Evolutionary conservation across 306 rosid species (phyloP).

Genomic region (Betula pendula): DNA sequence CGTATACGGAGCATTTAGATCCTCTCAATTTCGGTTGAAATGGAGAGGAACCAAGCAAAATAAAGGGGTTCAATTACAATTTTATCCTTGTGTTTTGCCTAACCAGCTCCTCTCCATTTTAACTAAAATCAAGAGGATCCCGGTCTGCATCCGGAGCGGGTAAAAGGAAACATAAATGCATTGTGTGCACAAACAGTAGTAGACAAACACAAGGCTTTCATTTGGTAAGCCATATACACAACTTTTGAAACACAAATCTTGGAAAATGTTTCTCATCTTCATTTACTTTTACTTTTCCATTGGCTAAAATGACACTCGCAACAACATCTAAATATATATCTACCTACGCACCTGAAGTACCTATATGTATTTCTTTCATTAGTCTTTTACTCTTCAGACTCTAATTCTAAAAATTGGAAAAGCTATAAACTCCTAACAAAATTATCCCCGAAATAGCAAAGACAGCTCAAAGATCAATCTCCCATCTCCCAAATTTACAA

Average conservation of each 20-base stretch:
- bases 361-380: neutral
- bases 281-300: constrained; percentile 10
- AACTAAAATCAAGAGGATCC: too few species aligned
- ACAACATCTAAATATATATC: neutral
- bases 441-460: constrained; percentile 20
- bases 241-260: neutral
- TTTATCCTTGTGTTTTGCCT: too few species aligned
- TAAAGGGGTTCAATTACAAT: too few species aligned
- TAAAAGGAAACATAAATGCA: too few species aligned
- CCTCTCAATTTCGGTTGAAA: too few species aligned
- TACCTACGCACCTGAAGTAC: neutral
- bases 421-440: constrained; percentile 29
- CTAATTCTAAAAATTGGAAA: constrained; percentile 25
- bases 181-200: neutral
- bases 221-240: neutral
- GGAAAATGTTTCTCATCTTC: neutral
- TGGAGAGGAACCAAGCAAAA: too few species aligned
- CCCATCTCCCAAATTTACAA: constrained; percentile 48
- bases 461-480: constrained; percentile 35
- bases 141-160: too few species aligned
- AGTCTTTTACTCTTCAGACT: constrained; percentile 24
- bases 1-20: too few species aligned
- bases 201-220: neutral
- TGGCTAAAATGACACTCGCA: constrained; percentile 13
- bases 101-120: too few species aligned